Conservation (phyloP, 106 monocot species). For the Narthecium ossifragum region DNA sequence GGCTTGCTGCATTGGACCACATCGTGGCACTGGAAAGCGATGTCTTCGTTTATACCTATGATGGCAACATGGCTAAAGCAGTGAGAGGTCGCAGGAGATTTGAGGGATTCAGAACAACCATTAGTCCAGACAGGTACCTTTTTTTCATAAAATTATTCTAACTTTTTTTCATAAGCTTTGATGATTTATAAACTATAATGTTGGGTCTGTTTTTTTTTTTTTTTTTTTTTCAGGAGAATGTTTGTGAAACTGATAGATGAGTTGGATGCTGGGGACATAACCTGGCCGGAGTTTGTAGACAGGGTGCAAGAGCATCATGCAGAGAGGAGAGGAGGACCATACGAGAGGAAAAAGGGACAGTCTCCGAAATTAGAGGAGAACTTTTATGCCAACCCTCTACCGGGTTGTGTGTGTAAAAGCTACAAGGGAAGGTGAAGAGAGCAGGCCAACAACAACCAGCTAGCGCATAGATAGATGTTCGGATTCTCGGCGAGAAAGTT, state of each 20-base stretch:
- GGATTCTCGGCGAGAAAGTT: too few species aligned
- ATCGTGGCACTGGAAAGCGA: slow-evolving; percentile 36
- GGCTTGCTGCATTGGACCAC: slow-evolving; percentile 31
- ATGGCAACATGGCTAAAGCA: slow-evolving; percentile 44
- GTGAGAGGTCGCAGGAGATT: slow-evolving; percentile 35
- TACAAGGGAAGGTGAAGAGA: too few species aligned
- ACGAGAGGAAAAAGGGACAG: slow-evolving; percentile 31
- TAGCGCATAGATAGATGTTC: too few species aligned
- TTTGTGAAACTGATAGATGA: slow-evolving; percentile 54
- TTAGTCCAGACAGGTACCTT: slow-evolving; percentile 29
- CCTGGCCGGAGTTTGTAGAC: slow-evolving; percentile 33
- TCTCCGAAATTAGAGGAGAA: slow-evolving; percentile 40
- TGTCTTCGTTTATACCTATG: slow-evolving; percentile 37
- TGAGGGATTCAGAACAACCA: slow-evolving; percentile 27
- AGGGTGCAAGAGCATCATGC: slow-evolving; percentile 31
- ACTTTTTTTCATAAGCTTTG: not conserved
- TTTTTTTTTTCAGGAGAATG: slow-evolving; percentile 27
- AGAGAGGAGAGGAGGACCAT: slow-evolving; percentile 50
- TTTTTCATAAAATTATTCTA: not conserved
- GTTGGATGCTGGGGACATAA: slow-evolving; percentile 37
- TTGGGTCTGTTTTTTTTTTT: slow-evolving; percentile 3
- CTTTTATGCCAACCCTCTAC: slow-evolving; percentile 69
- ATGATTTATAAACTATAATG: not conserved
- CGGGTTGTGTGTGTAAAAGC: slow-evolving; percentile 55
- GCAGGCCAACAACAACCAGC: too few species aligned